A percentile compares a stretch with the other conserved stretches of the same genome.
Evolutionary conservation across 257 asterid genomes (phyloP).

Genomic region (Solanum paucissectum): DNA sequence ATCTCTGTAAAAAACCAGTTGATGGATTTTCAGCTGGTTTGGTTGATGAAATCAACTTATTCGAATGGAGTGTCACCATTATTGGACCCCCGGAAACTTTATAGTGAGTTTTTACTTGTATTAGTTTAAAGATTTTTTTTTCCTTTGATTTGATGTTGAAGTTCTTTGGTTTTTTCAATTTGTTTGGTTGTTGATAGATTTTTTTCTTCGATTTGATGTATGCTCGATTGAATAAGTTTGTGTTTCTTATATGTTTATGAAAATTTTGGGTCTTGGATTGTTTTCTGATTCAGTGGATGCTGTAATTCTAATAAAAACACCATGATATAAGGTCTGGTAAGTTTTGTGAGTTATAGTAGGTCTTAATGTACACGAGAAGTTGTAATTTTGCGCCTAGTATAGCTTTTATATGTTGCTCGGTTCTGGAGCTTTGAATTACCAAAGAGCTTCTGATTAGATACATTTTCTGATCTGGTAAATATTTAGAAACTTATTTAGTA

Average conservation of each 20-base stretch:
- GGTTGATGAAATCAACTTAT: conserved; percentile 69
- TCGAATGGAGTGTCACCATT: conserved; percentile 94
- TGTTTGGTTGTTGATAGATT: not conserved
- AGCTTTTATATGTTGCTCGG: not conserved
- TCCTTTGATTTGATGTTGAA: not conserved
- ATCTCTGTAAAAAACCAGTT: conserved; percentile 79
- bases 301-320: not conserved
- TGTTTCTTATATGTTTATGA: not conserved
- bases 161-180: not conserved
- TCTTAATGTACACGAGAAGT: not conserved
- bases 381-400: not conserved
- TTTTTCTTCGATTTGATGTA: not conserved
- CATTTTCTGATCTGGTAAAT: too few relatives aligned
- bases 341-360: not conserved
- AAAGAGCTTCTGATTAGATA: not conserved
- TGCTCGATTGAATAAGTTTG: not conserved
- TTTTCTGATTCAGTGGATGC: not conserved
- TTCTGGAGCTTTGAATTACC: not conserved
- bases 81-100: conserved; percentile 97
- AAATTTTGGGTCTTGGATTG: not conserved
- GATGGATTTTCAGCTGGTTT: conserved; percentile 99
- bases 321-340: not conserved
- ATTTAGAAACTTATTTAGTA: not conserved
- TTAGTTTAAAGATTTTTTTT: not conserved
- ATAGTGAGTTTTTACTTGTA: conserved; percentile 43